A percentile compares a stretch with the other conserved stretches of the same genome.
phyloP scores from a whole-genome alignment of 2,329 filamentous ascomycete species.

The Sporothrix humicola region DNA sequence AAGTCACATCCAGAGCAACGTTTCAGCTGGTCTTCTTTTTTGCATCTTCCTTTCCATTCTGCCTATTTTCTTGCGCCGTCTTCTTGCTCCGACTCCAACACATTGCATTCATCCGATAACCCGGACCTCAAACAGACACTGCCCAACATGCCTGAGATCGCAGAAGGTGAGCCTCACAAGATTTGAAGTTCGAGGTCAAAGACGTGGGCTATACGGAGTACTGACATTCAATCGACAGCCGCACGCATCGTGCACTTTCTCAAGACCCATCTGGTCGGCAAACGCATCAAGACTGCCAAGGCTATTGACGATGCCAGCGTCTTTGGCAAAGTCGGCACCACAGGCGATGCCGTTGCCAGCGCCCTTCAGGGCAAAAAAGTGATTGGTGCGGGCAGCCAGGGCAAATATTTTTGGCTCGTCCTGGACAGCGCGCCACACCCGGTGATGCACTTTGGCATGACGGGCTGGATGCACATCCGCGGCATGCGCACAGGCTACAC shows the following conservation, averaged over 20 bases:
- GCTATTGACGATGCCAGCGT: conserved; percentile 82
- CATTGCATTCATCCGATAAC: background rate
- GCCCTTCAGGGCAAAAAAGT: conserved; percentile 75
- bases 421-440: conserved; percentile 82
- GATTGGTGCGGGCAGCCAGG: conserved; percentile 76
- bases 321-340: conserved; percentile 89
- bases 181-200: background rate
- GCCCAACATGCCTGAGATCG: conserved; percentile 64
- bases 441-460: conserved; percentile 86
- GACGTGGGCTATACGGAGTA: background rate
- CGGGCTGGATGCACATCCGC: conserved; percentile 86
- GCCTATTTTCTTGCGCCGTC: background rate
- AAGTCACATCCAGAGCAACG: conserved; percentile 24
- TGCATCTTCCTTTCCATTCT: background rate
- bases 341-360: conserved; percentile 72
- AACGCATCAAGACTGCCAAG: conserved; percentile 71
- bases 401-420: conserved; percentile 89
- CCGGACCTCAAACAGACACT: too few species aligned
- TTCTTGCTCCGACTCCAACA: background rate
- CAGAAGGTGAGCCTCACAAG: conserved; percentile 54
- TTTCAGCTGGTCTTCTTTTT: background rate
- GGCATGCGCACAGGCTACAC: conserved; percentile 78
- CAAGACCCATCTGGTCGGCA: conserved; percentile 80
- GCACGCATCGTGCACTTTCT: conserved; percentile 87
- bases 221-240: conserved; percentile 23